Evolutionary conservation across 441 rosid species (phyloP).

Genomic region (Euphorbia corollata): DNA sequence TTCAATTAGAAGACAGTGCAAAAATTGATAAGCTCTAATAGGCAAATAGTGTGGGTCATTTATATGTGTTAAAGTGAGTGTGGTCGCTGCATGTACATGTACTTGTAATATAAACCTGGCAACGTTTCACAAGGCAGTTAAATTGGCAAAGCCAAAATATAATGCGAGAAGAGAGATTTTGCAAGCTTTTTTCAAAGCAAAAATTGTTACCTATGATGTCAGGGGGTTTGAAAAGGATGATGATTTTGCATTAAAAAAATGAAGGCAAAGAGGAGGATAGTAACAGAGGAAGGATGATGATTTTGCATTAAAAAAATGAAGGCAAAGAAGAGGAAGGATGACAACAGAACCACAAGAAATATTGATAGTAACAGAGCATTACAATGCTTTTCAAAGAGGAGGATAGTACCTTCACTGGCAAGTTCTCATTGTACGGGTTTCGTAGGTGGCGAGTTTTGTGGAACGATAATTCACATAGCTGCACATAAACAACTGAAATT

Average conservation of each 20-base stretch:
- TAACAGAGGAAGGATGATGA: too few species aligned
- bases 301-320: background rate
- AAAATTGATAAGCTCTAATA: background rate
- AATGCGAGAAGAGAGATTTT: background rate
- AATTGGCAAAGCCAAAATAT: background rate
- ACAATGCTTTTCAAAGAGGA: background rate
- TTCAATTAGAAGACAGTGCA: background rate
- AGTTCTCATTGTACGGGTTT: conserved; percentile 94
- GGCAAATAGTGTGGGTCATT: background rate
- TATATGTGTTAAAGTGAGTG: background rate
- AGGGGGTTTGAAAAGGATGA: background rate
- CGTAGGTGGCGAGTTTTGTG: conserved; percentile 91
- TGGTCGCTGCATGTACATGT: background rate
- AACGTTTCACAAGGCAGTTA: background rate
- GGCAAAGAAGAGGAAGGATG: background rate
- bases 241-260: background rate
- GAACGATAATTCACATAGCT: conserved; percentile 93
- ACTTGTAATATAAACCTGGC: background rate
- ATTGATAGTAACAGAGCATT: background rate
- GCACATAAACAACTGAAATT: conserved; percentile 32
- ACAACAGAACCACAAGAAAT: background rate
- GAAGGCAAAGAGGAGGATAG: background rate
- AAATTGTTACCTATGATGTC: background rate
- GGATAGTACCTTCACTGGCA: conserved; percentile 79
- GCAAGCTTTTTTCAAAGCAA: background rate